Base-by-base conservation (phyloP, 2,329 filamentous ascomycete species). In the Xylariaceae sp. region DNA sequence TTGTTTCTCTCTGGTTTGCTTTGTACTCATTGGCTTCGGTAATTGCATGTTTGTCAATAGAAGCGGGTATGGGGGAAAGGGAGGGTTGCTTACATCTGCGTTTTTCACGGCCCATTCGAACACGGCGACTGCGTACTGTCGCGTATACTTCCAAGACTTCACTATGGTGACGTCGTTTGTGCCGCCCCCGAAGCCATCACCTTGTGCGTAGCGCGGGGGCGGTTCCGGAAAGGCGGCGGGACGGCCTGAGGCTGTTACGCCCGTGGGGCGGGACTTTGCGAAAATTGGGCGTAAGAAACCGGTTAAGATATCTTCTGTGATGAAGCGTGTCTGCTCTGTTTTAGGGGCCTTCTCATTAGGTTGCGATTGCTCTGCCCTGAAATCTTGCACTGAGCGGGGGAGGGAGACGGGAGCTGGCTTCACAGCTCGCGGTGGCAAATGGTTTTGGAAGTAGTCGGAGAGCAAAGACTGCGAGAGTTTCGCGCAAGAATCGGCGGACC, bases 281-380 rank as follows among this genome's bases (percentile, higher is more conserved):
- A 92, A 91, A 5, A 88, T 72, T 26, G 85, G 85, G 36, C 84
- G 84, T 47, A 92, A 76, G 63, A 84, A 84, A 62, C 73, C 71
- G 57, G 79, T 74, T 3, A 92, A 78, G 52, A 90, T 73, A 37
- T 76, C 71, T n/a, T 76, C 73, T 16, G 78, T 72, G 60, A 84
- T 72, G 60, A 83, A 78, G 37, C 49, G 37, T 49, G 54, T 41
- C 47, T 16, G 36, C 32, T 40, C 56, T 41, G 45, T 21, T 32
- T 37, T 41, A 21, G 18, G 39, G 34, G 9, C 5, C 21, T 43
- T 30, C 9, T 47, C 41, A 7, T 39, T 36, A 10, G 41, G 30
- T 2, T 30, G 39, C 8, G 49, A 30, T 55, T 3, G 18, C 26
- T 8, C 34, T 18, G 29, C 13, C 16, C 32, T 13, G 5, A 22